Base-by-base conservation (phyloP, 208 protist genomes). In the Zelonia costaricensis region DNA sequence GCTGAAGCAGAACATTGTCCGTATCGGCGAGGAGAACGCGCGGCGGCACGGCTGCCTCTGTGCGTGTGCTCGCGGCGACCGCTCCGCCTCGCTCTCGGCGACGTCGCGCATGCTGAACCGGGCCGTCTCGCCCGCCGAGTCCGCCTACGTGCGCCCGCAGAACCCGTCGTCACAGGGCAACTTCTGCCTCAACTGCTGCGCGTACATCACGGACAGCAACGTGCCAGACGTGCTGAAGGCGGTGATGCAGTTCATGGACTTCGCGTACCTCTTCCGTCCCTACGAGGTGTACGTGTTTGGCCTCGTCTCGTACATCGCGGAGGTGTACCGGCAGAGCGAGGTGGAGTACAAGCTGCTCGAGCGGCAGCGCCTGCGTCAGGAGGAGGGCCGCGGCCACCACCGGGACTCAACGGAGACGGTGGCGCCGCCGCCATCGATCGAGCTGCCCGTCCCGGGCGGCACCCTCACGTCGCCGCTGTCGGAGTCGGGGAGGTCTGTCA, bases 301-400 rank as follows among this genome's bases (percentile, higher is more conserved):
- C 7, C 42, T 33, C 31, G 23, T 71, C 28, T 53, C 52, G 46
- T 67, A 71, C 57, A 72, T 75, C 16, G 73, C 76, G 22, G 80
- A 87, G 71, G 15, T 82, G 23, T 91, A 88, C 46, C 77, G 79
- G 16, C 74, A 86, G 64, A 70, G 57, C 47, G 56, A 62, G 42
- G 54, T 63, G 23, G 66, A 73, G 44, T 73, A 66, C 52, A 15
- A 25, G 15, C 10, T 67, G 0, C 42, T 62, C n/a, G n/a, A n/a
- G n/a, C n/a, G n/a, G 5, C 60, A 62, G 49, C 39, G 42, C 6
- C 43, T 54, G 46, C 65, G 25, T 35, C 45, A 62, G 30, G 40
- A 62, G 20, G 18, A 35, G 54, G 23, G 13, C 16, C 6, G 3
- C 16, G 16, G 27, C n/a, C 20, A 35, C 36, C 30, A 1, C 6